Base-by-base conservation (phyloP, 495 filamentous ascomycete genomes). In the Penicillium dipodomyicola region DNA sequence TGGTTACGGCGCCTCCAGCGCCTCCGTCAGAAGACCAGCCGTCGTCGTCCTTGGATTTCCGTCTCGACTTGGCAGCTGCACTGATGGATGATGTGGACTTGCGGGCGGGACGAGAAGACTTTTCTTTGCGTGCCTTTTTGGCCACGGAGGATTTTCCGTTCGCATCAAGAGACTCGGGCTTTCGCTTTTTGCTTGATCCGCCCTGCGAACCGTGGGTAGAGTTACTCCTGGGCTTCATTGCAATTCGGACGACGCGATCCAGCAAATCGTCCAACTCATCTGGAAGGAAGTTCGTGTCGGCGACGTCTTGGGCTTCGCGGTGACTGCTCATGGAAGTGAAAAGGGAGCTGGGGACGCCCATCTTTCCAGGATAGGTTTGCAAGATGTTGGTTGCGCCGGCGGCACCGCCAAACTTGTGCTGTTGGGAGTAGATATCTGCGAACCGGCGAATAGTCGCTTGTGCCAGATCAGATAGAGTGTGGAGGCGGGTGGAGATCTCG, bases 381-480 rank as follows among this genome's bases (percentile, higher is more conserved):
- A 97, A 85, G 40, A 77, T 81, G 60, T 76, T 82, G 81, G 89
- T 90, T 48, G 86, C 85, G 44, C 86, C 86, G 58, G 83, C 78
- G 51, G 90, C 87, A 11, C 77, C 75, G 27, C 76, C 76, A 41
- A 77, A 71, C 50, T 71, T 74, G 57, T 77, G 71, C 48, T 78
- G 77, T 60, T 81, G 80, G 29, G 71, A 72, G 62, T 81, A 79
- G 43, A 74, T 66, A 29, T 82, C 80, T 64, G 93, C 89, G 77
- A 88, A 99, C 58, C 84, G 85, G 37, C 89, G 80, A 57, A 97
- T 88, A 42, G 91, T 80, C 1, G 85, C 81, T 72, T 95, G 89
- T 0, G 92, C 86, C 12, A 99, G 80, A 63, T 99, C 94, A 47
- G 88, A 89, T n/a, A 97, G 73, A 15, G 90, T 84, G 63, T 96